A percentile compares a stretch with the other conserved stretches of the same genome.
Evolutionary conservation across 164 flowering plant genomes (phyloP).

Genomic region (Liriodendron chinense): DNA sequence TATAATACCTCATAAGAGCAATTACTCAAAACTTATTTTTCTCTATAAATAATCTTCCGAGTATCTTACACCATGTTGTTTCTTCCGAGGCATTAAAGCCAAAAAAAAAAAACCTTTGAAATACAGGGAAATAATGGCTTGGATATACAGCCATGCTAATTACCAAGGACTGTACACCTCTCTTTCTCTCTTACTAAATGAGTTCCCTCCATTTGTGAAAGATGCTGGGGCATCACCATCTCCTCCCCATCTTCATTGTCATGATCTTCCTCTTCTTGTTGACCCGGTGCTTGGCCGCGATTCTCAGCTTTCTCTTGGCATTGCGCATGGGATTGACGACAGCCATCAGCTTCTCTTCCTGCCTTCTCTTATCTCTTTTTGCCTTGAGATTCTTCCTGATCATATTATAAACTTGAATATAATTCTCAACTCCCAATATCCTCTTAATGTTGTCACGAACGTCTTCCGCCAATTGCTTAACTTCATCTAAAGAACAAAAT

Average conservation of each 20-base stretch:
- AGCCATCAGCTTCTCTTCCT: constrained; percentile 67
- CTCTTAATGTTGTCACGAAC: constrained; percentile 40
- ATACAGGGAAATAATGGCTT: no score
- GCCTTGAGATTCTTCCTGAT: constrained; percentile 59
- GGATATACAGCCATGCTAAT: neutral
- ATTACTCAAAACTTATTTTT: no score
- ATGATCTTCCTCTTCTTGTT: constrained; percentile 81
- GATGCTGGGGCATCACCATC: constrained; percentile 36
- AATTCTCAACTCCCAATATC: constrained; percentile 47
- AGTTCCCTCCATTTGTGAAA: neutral
- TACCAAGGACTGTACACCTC: neutral
- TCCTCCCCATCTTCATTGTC: constrained; percentile 59
- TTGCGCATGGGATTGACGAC: constrained; percentile 72
- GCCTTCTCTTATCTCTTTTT: constrained; percentile 77
- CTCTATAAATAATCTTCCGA: no score
- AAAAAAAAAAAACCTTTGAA: no score
- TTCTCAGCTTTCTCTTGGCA: constrained; percentile 78
- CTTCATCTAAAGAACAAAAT: constrained; percentile 51
- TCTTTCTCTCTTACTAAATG: neutral
- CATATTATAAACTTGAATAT: constrained; percentile 44
- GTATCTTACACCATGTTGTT: no score
- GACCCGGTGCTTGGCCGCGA: constrained; percentile 61
- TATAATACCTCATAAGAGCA: no score
- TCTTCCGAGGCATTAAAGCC: no score
- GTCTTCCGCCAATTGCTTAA: constrained; percentile 70